Evolutionary conservation across 345 rosid genomes (phyloP).

Genomic region (Eucalyptus urophylla): DNA sequence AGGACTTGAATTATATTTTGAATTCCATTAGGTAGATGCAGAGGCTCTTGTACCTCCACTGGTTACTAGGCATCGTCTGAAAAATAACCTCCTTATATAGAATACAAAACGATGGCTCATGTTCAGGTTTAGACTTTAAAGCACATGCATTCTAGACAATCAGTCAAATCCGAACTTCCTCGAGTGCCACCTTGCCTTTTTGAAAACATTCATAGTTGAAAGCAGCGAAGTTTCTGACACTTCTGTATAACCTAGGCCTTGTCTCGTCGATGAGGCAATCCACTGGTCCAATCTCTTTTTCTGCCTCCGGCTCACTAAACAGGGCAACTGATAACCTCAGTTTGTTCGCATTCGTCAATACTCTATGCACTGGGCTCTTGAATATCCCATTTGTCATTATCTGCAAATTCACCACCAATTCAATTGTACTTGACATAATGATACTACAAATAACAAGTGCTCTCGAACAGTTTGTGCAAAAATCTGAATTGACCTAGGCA

Average conservation of each 20-base stretch:
- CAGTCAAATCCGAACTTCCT: constrained; percentile 6
- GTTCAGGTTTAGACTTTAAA: background rate
- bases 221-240: constrained; percentile 23
- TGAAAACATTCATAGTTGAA: constrained; percentile 35
- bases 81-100: background rate
- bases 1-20: background rate
- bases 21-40: background rate
- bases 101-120: background rate
- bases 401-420: background rate
- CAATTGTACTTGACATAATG: background rate
- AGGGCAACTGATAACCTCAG: constrained; percentile 31
- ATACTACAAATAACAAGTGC: background rate
- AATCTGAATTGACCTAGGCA: rapidly evolving
- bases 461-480: background rate
- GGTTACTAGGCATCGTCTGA: background rate
- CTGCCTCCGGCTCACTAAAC: constrained; percentile 27
- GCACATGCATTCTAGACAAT: background rate
- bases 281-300: constrained; percentile 18
- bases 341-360: constrained; percentile 23
- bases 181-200: constrained; percentile 24
- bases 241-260: constrained; percentile 25
- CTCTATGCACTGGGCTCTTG: constrained; percentile 40
- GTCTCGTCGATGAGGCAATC: constrained; percentile 11
- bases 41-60: background rate
- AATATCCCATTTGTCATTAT: constrained; percentile 49